Base-by-base conservation (phyloP, 2,329 filamentous ascomycete species). In the Kalmusia sp. region DNA sequence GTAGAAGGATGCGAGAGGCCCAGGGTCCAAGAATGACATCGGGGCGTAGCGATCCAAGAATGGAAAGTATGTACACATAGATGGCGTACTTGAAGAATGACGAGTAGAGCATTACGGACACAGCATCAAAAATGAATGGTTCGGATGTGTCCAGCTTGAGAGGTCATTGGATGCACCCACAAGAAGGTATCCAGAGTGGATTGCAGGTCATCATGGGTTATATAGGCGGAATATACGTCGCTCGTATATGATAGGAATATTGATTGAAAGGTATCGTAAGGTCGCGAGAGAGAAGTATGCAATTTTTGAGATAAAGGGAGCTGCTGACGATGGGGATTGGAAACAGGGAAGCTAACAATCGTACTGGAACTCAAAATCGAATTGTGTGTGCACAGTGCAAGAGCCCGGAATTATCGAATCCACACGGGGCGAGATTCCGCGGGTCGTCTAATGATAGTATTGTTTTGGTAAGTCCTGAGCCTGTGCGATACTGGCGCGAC, bases 71-170 rank as follows among this genome's bases (percentile, higher is more conserved):
- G 43, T 46, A 46, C 43, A 30, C 24, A 46, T 22, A 11, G 12
- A 14, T 15, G 27, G 35, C 43, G 43, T 46, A 46, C 43, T 46
- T 46, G 14, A 14, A 34, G 14, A 46, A 46, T 25, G 30, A 46
- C 14, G 35, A 25, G 21, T 5, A n/a, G 14, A 2, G 7, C 11
- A 27, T 22, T 9, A 31, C 15, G 14, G 46, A 31, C 19, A 15
- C 15, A 15, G n/a, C 6, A 9, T 31, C 9, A 12, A 6, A 9
- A 22, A 21, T 5, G 9, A 22, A 21, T 8, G 11, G 14, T 11
- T 27, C n/a, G 11, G 35, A 19, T 19, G 25, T 15, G 41, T 11
- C 12, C 25, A 30, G 12, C 12, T 17, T 24, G 30, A 6, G 30
- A 12, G 3, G 27, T n/a, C 30, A 4, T 25, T 7, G 28, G 22